These are phyloP conservation scores for Eleusine indica DNA, from an alignment of 176 grass and related monocot species.

Conservation along the genomic window DNA sequence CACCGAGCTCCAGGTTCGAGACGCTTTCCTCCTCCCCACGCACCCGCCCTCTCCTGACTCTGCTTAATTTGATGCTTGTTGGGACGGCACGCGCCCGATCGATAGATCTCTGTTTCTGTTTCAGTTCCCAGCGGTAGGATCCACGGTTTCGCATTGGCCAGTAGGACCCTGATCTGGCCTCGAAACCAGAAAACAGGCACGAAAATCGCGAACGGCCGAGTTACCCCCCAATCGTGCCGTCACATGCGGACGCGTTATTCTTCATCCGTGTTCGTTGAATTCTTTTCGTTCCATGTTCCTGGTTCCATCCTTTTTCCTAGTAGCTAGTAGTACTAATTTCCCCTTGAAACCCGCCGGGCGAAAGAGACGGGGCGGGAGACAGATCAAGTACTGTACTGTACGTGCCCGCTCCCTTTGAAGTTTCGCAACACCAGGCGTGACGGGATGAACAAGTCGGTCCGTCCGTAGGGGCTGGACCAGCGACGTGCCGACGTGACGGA, in stretches of 20 bases:
- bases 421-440: slow-evolving; percentile 7
- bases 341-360: not conserved
- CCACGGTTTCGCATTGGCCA: not conserved
- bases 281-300: not conserved
- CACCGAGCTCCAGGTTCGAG: slow-evolving; percentile 83
- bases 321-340: not conserved
- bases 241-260: not conserved
- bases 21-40: too few species aligned
- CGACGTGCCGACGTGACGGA: not conserved
- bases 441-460: not conserved
- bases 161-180: not conserved
- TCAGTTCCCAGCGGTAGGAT: not conserved
- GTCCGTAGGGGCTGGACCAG: not conserved
- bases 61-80: too few species aligned
- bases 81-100: too few species aligned
- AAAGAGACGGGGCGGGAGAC: too few species aligned
- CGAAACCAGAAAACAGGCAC: not conserved
- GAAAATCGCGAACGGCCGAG: not conserved
- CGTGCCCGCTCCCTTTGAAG: not conserved
- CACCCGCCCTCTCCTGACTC: too few species aligned
- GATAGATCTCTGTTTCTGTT: not conserved
- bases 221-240: not conserved
- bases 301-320: too few species aligned
- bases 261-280: not conserved
- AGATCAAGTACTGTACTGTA: too few species aligned